phyloP scores from a whole-genome alignment of 2,329 filamentous ascomycete species.

The Fusarium torulosum region DNA sequence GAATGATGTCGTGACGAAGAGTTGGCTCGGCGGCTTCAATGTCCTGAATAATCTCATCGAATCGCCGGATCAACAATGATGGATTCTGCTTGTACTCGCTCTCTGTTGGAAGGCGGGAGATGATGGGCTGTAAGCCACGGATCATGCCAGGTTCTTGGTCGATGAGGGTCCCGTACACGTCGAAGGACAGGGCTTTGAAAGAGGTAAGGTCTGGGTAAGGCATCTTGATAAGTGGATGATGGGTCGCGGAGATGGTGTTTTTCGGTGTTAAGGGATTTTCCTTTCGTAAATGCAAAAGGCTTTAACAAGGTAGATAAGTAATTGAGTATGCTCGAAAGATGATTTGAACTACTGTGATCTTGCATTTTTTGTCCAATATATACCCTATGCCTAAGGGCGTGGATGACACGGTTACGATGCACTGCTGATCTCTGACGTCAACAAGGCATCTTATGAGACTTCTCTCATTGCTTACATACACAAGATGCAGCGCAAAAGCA shows the following conservation, averaged over 20 bases:
- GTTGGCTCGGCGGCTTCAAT: constrained; percentile 10
- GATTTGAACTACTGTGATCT: rapidly evolving
- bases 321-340: rapidly evolving
- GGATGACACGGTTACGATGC: constrained; percentile 4
- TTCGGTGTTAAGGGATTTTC: too few relatives aligned
- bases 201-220: not conserved
- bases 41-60: not conserved
- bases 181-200: constrained; percentile 21
- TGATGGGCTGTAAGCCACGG: constrained; percentile 1
- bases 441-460: not conserved
- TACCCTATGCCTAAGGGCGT: constrained; percentile 13
- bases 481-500: too few relatives aligned
- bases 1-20: constrained; percentile 2
- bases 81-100: not conserved
- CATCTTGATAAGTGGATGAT: not conserved
- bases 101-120: not conserved
- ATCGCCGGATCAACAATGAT: not conserved
- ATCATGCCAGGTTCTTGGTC: constrained; percentile 23
- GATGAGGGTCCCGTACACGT: constrained; percentile 20
- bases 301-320: rapidly evolving
- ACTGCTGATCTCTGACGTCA: constrained; percentile 9
- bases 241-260: too few relatives aligned
- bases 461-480: too few relatives aligned
- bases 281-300: too few relatives aligned
- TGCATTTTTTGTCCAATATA: not conserved